Evolutionary conservation across 1,284 basidiomycete genomes (phyloP).

Genomic region (Pseudozyma pruni): DNA sequence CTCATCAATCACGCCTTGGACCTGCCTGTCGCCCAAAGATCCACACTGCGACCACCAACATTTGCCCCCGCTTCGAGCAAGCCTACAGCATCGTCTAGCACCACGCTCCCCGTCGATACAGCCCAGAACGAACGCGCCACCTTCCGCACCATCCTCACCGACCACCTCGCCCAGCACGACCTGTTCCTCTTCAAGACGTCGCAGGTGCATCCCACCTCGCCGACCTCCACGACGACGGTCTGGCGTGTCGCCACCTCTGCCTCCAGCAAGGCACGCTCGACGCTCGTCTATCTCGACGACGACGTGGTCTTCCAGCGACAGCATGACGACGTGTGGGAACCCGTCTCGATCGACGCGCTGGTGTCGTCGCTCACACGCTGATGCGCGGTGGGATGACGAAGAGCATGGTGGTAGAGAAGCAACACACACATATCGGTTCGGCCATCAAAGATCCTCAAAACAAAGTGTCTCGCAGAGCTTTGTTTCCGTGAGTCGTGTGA

Average conservation of each 20-base stretch:
- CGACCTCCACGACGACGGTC: constrained; percentile 84
- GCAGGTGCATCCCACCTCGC: constrained; percentile 79
- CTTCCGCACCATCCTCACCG: constrained; percentile 89
- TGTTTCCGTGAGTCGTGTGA: too few species aligned
- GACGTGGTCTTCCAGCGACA: constrained; percentile 72
- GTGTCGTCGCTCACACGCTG: constrained; percentile 82
- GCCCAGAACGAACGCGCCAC: constrained; percentile 69
- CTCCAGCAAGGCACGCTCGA: constrained; percentile 59
- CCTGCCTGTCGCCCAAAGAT: constrained; percentile 67
- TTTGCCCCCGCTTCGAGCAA: constrained; percentile 69
- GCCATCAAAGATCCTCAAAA: too few species aligned
- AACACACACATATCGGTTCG: too few species aligned
- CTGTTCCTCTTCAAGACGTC: constrained; percentile 88
- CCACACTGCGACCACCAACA: constrained; percentile 72
- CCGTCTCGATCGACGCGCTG: constrained; percentile 86
- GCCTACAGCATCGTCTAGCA: too few species aligned
- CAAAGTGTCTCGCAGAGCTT: too few species aligned
- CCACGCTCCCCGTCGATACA: neutral
- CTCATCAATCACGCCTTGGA: constrained; percentile 92
- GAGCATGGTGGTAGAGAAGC: too few species aligned
- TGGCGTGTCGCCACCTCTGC: constrained; percentile 59
- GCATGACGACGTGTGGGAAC: constrained; percentile 4
- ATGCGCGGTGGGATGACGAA: too few species aligned
- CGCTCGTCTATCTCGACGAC: constrained; percentile 79
- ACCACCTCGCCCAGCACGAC: constrained; percentile 82